These are phyloP conservation scores for Glomus cerebriforme DNA, from an alignment of 192 early-diverging fungal species.

Conservation along the genomic window DNA sequence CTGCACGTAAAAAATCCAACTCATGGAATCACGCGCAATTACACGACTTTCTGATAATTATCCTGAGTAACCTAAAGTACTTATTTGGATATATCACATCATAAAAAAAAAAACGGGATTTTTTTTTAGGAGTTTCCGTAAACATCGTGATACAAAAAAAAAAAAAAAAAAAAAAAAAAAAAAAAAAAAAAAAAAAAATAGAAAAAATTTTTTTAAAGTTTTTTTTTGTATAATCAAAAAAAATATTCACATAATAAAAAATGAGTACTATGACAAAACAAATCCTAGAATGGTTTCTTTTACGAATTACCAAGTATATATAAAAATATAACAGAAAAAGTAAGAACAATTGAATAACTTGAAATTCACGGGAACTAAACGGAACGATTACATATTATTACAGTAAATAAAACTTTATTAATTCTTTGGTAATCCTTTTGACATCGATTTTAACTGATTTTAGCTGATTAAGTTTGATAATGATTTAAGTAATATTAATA, in stretches of 20 bases:
- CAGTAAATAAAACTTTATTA: not conserved
- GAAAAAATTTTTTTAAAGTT: no score
- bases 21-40: no score
- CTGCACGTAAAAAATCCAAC: no score
- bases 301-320: not conserved
- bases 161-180: no score
- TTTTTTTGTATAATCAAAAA: no score
- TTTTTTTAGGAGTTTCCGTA: no score
- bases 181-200: no score
- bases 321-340: not conserved
- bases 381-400: not conserved
- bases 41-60: no score
- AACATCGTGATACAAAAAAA: no score
- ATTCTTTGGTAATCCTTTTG: not conserved
- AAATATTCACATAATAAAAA: not conserved
- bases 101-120: no score
- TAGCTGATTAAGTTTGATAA: not conserved
- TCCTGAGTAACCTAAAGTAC: no score
- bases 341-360: not conserved
- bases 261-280: not conserved
- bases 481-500: not conserved
- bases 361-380: not conserved
- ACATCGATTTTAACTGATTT: not conserved
- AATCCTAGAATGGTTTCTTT: not conserved
- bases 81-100: no score